A percentile compares a stretch with the other conserved stretches of the same genome.
These are phyloP conservation scores for Galerina sulciceps DNA, from an alignment of 768 basidiomycete species.

Conservation along the genomic window DNA sequence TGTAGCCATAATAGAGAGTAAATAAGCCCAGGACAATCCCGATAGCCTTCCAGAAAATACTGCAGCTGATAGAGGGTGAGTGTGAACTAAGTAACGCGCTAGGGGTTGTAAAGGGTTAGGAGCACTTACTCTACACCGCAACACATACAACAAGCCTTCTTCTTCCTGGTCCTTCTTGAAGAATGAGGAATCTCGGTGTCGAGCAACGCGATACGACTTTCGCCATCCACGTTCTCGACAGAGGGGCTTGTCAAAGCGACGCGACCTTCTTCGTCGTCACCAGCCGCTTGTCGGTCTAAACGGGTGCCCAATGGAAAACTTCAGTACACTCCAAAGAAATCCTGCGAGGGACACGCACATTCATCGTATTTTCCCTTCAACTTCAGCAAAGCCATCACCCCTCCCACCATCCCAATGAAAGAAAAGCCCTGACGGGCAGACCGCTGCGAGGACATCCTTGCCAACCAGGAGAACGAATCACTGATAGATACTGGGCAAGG, in stretches of 20 bases:
- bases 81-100: not conserved
- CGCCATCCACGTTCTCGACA: constrained; percentile 23
- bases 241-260: constrained; percentile 29
- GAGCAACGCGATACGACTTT: constrained; percentile 35
- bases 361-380: constrained; percentile 51
- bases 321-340: not conserved
- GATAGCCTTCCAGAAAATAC: constrained; percentile 57
- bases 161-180: constrained; percentile 35
- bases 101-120: not conserved
- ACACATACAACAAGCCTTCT: constrained; percentile 50
- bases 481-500: not conserved
- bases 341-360: constrained; percentile 35
- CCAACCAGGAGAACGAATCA: not conserved
- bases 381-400: constrained; percentile 49
- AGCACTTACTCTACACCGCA: constrained; percentile 50
- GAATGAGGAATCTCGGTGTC: constrained; percentile 33
- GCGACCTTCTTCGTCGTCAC: constrained; percentile 46
- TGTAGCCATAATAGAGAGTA: constrained; percentile 44
- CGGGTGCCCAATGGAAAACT: not conserved
- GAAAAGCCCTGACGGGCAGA: constrained; percentile 18
- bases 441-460: constrained; percentile 15
- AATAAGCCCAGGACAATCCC: constrained; percentile 50
- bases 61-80: constrained; percentile 37
- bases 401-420: constrained; percentile 49
- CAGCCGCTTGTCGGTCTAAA: constrained; percentile 46